Evolutionary conservation across 108 stramenopile species (phyloP), one percentile per base, ranked within the genome.

Genomic region (Stephanodiscus minutulus): DNA sequence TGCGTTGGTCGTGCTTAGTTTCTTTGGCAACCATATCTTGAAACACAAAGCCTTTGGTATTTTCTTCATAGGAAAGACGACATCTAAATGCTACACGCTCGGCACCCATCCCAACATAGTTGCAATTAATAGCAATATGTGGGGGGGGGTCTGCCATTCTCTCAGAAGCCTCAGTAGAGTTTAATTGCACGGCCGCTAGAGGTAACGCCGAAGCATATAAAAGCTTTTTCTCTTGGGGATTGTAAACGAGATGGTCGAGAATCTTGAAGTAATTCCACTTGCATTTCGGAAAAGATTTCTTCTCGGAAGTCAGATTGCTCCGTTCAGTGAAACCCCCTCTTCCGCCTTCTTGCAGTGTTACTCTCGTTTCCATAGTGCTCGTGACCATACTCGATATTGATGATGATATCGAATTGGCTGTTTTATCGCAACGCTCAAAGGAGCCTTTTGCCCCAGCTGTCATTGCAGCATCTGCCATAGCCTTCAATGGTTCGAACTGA

Each of bases 21-120:
- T 86, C 85, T 55, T 86, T 86, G 0, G 82, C 85, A 43, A 86
- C 48, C 85, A 86, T 83, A 9, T 74, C 57, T 52, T 47, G 50
- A 29, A 85, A 76, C 0, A 61, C 69, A 41, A 86, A 83, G 28
- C 71, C 70, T 47, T 48, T 56, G 11, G 21, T 25, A 41, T 17
- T 56, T 2, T 72, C 43, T 44, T 6, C 17, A 55, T 81, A 72
- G 44, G 82, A 47, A 22, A 86, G 72, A 13, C 60, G 44, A 37
- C 75, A 86, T 9, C 82, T 64, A 52, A 72, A 83, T 36, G 82
- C 85, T 37, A 86, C 74, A 13, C 82, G 64, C 58, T 85, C 85
- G 11, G 74, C 74, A 25, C 85, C 85, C 55, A 63, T 68, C n/a
- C 61, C 72, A 52, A 69, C 0, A 31, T 69, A 70, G 53, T 76